A percentile compares a stretch with the other conserved stretches of the same genome.
phyloP scores from a whole-genome alignment of 2,329 filamentous ascomycete genomes.

The Fulvia fulva region DNA sequence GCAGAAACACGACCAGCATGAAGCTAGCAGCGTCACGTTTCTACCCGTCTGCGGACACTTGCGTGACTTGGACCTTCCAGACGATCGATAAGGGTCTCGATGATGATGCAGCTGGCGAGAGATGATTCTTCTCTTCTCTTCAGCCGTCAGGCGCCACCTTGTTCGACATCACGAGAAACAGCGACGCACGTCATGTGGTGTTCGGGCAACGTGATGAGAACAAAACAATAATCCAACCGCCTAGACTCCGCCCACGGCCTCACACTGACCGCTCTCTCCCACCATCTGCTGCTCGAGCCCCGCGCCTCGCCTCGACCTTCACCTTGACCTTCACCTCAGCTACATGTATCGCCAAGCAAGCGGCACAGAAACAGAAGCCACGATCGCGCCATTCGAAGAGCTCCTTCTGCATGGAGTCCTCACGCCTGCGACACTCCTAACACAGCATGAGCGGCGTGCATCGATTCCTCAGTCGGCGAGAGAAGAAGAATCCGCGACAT shows the following conservation, averaged over 20 bases:
- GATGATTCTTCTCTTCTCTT: not conserved
- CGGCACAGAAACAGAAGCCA: not conserved
- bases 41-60: not conserved
- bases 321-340: not conserved
- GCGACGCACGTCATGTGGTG: not conserved
- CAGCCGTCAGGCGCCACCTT: not conserved
- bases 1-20: not conserved
- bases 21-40: not conserved
- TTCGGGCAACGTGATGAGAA: not conserved
- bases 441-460: conserved; percentile 50
- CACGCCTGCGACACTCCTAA: not conserved
- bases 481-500: conserved; percentile 45
- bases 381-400: not conserved
- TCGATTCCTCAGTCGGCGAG: conserved; percentile 67
- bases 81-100: not conserved
- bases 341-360: no score
- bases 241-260: not conserved
- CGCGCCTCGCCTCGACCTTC: no score
- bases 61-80: no score
- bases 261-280: not conserved
- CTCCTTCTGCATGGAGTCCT: not conserved
- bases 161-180: not conserved
- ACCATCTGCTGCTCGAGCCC: not conserved
- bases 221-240: not conserved
- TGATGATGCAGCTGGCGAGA: no score